Base-by-base conservation (phyloP, 2,329 filamentous ascomycete species). In the Monosporascus sp. region DNA sequence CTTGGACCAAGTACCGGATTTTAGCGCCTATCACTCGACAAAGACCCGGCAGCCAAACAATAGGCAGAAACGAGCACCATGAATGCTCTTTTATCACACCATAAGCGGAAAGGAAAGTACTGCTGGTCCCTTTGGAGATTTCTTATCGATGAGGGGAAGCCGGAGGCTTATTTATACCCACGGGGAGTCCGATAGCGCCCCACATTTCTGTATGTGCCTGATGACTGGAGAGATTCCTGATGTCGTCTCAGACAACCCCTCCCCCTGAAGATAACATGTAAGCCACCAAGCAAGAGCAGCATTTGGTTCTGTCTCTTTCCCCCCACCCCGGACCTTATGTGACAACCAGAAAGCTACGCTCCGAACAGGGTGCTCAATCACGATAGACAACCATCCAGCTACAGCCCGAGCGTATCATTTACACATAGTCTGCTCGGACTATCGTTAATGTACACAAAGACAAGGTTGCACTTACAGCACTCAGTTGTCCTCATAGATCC, bases 151-250 rank as follows among this genome's bases (percentile, higher is more conserved):
- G 55, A 60, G 62, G 62, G 58, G 43, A 45, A 18, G 26, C 57
- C 52, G 58, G 57, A 48, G 50, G 58, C 58, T 60, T 70, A 68
- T 72, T 70, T 72, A 72, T 72, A 72, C 58, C 26, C 31, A 22
- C 52, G 56, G 52, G 40, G 22, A 41, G 38, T 51, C 54, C 54
- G 52, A 26, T 46, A 37, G 15, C 45, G 44, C 58, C 55, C 55
- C 55, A 52, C 45, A 46, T 54, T 53, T 44, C 17, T 47, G 20
- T 35, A 37, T 54, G 5, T 35, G 31, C 9, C 31, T 35, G 31
- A 14, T 18, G 28, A 47, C 20, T 46, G 22, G 28, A 35, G 4
- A 35, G 31, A 35, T 35, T 5, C 31, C 11, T 35, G 9, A 14
- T 5, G 11, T 14, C 9, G 9, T 35, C 31, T 35, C 9, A 14